Conservation (phyloP, 768 basidiomycete species). For the Auriscalpium vulgare region DNA sequence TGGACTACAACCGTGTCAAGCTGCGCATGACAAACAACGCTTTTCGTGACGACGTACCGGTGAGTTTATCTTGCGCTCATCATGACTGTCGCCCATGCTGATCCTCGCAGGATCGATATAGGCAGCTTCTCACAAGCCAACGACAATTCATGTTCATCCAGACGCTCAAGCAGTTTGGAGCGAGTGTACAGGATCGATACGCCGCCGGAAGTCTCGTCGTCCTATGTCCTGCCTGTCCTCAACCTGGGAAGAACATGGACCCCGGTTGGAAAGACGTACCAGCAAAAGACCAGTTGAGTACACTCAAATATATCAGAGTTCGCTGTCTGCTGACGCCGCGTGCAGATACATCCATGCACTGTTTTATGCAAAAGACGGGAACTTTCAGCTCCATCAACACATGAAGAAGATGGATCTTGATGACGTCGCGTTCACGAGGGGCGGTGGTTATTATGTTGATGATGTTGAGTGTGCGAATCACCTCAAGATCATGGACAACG, state of each 20-base stretch:
- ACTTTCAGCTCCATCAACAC: background rate
- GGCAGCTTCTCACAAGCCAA: background rate
- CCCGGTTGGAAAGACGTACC: background rate
- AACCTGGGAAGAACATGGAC: background rate
- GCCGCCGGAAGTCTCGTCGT: background rate
- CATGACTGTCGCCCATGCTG: background rate
- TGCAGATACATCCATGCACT: background rate
- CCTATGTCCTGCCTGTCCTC: background rate
- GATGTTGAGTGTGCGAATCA: background rate
- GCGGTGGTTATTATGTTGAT: background rate
- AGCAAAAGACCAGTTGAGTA: background rate
- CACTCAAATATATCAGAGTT: background rate
- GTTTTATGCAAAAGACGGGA: background rate
- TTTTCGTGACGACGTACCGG: background rate
- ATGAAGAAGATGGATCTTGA: background rate
- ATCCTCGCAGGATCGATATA: background rate
- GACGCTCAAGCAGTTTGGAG: background rate
- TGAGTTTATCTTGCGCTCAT: background rate
- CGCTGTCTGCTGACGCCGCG: background rate
- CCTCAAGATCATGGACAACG: background rate
- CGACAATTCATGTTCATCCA: background rate
- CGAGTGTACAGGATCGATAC: background rate
- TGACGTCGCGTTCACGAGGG: background rate
- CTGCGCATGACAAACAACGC: background rate
- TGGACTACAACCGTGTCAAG: background rate